These are phyloP conservation scores for Leccinum uliginosum DNA, from an alignment of 768 basidiomycete species.

Conservation along the genomic window DNA sequence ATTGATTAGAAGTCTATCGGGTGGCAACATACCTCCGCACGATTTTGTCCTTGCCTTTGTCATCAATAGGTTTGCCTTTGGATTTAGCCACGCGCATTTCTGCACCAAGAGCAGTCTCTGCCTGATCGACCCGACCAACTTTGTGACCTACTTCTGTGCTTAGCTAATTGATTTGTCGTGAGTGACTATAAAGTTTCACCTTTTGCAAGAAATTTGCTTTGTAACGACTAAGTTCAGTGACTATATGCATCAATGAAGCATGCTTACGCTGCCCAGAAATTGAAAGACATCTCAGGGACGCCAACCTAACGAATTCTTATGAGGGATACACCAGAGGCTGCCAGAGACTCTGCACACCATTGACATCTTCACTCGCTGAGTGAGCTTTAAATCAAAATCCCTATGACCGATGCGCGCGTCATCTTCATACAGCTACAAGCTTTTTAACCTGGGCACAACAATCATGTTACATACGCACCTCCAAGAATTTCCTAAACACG, in stretches of 20 bases:
- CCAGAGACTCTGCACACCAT: slow-evolving; percentile 58
- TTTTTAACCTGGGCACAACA: not conserved
- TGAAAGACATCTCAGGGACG: slow-evolving; percentile 91
- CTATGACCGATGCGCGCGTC: slow-evolving; percentile 92
- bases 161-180: not conserved
- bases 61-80: slow-evolving; percentile 39
- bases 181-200: slow-evolving; percentile 9
- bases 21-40: slow-evolving; percentile 58
- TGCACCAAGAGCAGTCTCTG: slow-evolving; percentile 93
- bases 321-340: not conserved
- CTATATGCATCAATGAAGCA: not conserved
- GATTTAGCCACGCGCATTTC: slow-evolving; percentile 88
- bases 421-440: slow-evolving; percentile 76
- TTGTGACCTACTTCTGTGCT: slow-evolving; percentile 60
- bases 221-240: slow-evolving; percentile 2
- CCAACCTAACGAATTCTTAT: slow-evolving; percentile 58
- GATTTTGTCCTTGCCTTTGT: slow-evolving; percentile 77
- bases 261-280: slow-evolving; percentile 85
- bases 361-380: slow-evolving; percentile 94
- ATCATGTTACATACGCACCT: slow-evolving; percentile 38
- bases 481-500: slow-evolving; percentile 68
- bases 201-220: slow-evolving; percentile 78
- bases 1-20: not conserved
- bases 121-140: slow-evolving; percentile 95
- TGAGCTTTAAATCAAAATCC: slow-evolving; percentile 92